Evolutionary conservation across 768 basidiomycete species (phyloP).

Genomic region (Gymnopilus junonius): DNA sequence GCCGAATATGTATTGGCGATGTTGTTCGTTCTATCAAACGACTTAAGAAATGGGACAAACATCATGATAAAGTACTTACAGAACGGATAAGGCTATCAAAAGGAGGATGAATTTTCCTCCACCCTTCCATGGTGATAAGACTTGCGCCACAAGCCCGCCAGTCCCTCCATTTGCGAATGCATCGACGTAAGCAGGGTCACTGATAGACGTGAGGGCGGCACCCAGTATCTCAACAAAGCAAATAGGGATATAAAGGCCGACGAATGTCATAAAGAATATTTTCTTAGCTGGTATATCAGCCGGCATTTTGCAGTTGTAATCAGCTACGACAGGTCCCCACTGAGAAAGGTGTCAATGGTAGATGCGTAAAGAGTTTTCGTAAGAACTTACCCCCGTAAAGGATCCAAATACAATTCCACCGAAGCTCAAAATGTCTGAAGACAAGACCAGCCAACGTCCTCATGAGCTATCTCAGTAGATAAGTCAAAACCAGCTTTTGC

Average conservation of each 20-base stretch:
- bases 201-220: constrained; percentile 43
- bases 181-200: constrained; percentile 38
- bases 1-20: constrained; percentile 21
- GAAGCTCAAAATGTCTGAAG: constrained; percentile 18
- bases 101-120: constrained; percentile 29
- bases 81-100: constrained; percentile 14
- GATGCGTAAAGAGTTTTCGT: background rate
- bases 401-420: constrained; percentile 20
- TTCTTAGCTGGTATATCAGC: constrained; percentile 13
- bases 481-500: constrained; percentile 18
- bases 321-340: constrained; percentile 21
- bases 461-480: constrained; percentile 7
- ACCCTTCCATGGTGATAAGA: constrained; percentile 48
- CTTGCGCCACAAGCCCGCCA: constrained; percentile 47
- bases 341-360: background rate
- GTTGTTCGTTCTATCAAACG: constrained; percentile 14
- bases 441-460: constrained; percentile 16
- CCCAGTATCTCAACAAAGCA: constrained; percentile 19
- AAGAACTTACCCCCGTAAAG: constrained; percentile 15
- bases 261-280: constrained; percentile 20
- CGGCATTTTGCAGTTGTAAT: constrained; percentile 21
- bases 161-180: constrained; percentile 45
- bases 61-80: constrained; percentile 4
- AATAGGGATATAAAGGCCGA: constrained; percentile 18
- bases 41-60: background rate